Base-by-base conservation (phyloP, 2,329 filamentous ascomycete genomes). In the Mycogone perniciosa region DNA sequence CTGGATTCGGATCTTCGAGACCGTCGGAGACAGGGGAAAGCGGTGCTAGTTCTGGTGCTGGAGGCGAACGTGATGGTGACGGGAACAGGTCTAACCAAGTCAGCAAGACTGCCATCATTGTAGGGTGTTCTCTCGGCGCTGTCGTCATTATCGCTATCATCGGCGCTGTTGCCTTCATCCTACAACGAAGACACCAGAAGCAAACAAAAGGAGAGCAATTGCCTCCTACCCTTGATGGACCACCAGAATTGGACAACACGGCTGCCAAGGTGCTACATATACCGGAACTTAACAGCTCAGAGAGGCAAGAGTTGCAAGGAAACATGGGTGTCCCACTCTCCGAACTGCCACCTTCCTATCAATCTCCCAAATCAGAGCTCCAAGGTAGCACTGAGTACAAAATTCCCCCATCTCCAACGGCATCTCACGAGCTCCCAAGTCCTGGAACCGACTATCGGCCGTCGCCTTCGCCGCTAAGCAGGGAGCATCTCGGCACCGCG, bases 131-230 rank as follows among this genome's bases (percentile, higher is more conserved):
- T n/a, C 60, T 61, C 4, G 61, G 60, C 2, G 63, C 52, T 2
- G 54, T 66, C 2, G 46, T 61, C 6, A 50, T 61, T 7, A 47
- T 62, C 6, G 57, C 60, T 7, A 56, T 66, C 5, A 64, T 64
- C 5, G 60, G 56, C 0, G 65, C 64, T 0, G 54, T 63, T 0
- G 63, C 68, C 27, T 63, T 75, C 49, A 67, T 74, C 57, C 63
- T 73, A 39, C 57, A 69, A 27, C 66, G 61, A 39, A 64, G 59
- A 35, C 66, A 63, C 31, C 65, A 60, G 29, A 60, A 54, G 26
- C 37, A 59, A n/a, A 40, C 41, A 7, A 52, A 52, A 13, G 64
- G 61, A 35, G 54, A 62, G 27, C 50, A 58, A 33, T 52, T 66
- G 20, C 43, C 57, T 31, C 53, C 51, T 8, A 44, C 50, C n/a